Percentiles rank a stretch among this genome's conserved stretches.
Conservation (phyloP, 1,139 yeast genomes). For the Suhomyces chickasaworum region DNA sequence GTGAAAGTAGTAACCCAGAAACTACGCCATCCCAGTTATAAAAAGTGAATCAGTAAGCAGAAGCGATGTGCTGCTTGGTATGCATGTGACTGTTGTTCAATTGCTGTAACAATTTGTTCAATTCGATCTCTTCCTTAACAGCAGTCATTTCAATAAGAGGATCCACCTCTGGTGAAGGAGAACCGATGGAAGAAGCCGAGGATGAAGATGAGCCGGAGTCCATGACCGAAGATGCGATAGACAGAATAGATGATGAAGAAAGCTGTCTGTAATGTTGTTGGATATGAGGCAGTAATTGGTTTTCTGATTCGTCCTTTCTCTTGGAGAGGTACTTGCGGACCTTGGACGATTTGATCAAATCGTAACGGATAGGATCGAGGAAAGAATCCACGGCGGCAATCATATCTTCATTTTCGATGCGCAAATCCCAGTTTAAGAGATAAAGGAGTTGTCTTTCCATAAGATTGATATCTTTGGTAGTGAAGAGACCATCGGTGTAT, state of each 20-base stretch:
- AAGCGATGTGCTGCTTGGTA: conserved; percentile 3
- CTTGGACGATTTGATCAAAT: conserved; percentile 47
- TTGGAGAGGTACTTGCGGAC: conserved; percentile 34
- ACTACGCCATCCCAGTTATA: conserved; percentile 8
- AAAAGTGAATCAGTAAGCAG: conserved; percentile 5
- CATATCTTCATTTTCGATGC: conserved; percentile 58
- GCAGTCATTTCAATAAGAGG: conserved; percentile 48
- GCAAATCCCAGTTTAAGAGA: conserved; percentile 70
- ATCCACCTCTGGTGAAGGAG: conserved; percentile 26
- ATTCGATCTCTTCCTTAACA: conserved; percentile 42
- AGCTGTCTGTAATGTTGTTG: conserved; percentile 32
- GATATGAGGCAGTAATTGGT: conserved; percentile 5
- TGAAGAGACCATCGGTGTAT: conserved; percentile 72
- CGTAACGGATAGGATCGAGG: conserved; percentile 64
- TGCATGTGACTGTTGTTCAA: conserved; percentile 17
- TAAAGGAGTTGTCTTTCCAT: conserved; percentile 78
- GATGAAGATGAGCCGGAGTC: conserved; percentile 13
- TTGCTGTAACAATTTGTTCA: conserved; percentile 36
- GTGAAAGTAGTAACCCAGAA: conserved; percentile 9
- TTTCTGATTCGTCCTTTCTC: conserved; percentile 3
- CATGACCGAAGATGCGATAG: conserved; percentile 22
- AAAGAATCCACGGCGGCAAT: conserved; percentile 48
- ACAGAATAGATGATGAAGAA: conserved; percentile 29
- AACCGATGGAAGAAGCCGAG: conserved; percentile 9
- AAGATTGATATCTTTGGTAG: conserved; percentile 66